These are phyloP conservation scores for Aeminium ludgeri DNA, from an alignment of 495 filamentous ascomycete species.

Conservation along the genomic window DNA sequence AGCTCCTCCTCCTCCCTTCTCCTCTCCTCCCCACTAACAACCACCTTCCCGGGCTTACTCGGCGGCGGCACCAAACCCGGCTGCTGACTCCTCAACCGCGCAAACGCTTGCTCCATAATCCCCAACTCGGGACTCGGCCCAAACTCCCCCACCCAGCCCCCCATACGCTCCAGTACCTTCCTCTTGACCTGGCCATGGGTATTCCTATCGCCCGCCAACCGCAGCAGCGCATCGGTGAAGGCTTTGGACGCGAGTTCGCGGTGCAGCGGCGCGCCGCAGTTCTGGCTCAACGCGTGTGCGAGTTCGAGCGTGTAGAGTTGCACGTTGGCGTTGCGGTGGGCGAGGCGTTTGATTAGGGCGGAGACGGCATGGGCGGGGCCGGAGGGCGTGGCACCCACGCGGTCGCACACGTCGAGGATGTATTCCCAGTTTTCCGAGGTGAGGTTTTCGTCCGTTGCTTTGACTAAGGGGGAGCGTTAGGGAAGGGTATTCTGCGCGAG, in stretches of 20 bases:
- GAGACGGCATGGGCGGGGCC: constrained; percentile 86
- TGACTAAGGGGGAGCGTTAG: constrained; percentile 39
- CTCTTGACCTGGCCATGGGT: constrained; percentile 93
- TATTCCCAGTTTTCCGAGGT: constrained; percentile 97
- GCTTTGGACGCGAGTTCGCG: constrained; percentile 83
- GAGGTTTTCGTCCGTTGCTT: constrained; percentile 96
- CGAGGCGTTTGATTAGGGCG: constrained; percentile 86
- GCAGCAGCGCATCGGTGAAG: constrained; percentile 86
- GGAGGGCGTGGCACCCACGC: constrained; percentile 49
- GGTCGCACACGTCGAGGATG: constrained; percentile 97
- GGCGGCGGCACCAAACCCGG: constrained; percentile 72
- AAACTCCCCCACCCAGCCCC: constrained; percentile 93
- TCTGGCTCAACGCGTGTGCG: constrained; percentile 85
- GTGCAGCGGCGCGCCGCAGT: constrained; percentile 83
- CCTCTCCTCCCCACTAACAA: constrained; percentile 77
- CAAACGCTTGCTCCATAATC: constrained; percentile 93
- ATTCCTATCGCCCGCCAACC: constrained; percentile 79
- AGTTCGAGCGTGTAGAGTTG: constrained; percentile 97
- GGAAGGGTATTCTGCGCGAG: not conserved
- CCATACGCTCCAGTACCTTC: constrained; percentile 93
- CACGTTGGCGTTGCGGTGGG: constrained; percentile 97
- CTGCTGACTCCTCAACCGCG: constrained; percentile 71
- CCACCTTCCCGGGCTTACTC: constrained; percentile 76
- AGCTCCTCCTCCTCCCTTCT: constrained; percentile 95
- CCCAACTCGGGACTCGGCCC: constrained; percentile 76